Conservation (phyloP, 495 filamentous ascomycete genomes). For the Aspergillus nidulans region DNA sequence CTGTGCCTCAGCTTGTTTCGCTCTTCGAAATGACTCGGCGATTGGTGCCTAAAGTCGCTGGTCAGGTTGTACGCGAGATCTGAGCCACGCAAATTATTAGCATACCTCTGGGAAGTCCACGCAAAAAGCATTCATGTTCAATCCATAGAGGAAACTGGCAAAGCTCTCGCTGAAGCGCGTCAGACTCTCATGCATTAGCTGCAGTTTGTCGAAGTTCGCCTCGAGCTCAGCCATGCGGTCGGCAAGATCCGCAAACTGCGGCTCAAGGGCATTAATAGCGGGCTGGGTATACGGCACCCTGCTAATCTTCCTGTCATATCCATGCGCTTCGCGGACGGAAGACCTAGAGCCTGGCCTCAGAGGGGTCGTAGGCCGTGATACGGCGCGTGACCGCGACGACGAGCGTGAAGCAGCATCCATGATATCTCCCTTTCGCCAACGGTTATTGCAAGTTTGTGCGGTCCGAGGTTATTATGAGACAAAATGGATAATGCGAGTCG, state of each 20-base stretch:
- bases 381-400: slow-evolving; percentile 38
- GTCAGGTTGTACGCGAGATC: neutral
- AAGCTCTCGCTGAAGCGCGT: slow-evolving; percentile 95
- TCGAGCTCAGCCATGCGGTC: slow-evolving; percentile 95
- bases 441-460: neutral
- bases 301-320: slow-evolving; percentile 42
- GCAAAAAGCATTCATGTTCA: slow-evolving; percentile 99
- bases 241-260: slow-evolving; percentile 85
- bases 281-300: slow-evolving; percentile 50
- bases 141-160: slow-evolving; percentile 86
- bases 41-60: slow-evolving; percentile 52
- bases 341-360: slow-evolving; percentile 87
- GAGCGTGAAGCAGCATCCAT: slow-evolving; percentile 39
- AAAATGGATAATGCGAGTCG: neutral
- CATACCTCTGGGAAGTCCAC: slow-evolving; percentile 93
- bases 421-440: neutral
- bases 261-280: slow-evolving; percentile 79
- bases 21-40: slow-evolving; percentile 68
- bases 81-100: neutral
- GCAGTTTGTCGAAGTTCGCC: slow-evolving; percentile 94
- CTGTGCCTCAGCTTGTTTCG: slow-evolving; percentile 50
- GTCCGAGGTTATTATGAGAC: slow-evolving; percentile 4
- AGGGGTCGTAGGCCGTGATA: slow-evolving; percentile 86
- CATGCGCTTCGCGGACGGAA: slow-evolving; percentile 70
- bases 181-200: slow-evolving; percentile 94